phyloP scores from a whole-genome alignment of 768 basidiomycete genomes.

The Lentinula guzmanii region DNA sequence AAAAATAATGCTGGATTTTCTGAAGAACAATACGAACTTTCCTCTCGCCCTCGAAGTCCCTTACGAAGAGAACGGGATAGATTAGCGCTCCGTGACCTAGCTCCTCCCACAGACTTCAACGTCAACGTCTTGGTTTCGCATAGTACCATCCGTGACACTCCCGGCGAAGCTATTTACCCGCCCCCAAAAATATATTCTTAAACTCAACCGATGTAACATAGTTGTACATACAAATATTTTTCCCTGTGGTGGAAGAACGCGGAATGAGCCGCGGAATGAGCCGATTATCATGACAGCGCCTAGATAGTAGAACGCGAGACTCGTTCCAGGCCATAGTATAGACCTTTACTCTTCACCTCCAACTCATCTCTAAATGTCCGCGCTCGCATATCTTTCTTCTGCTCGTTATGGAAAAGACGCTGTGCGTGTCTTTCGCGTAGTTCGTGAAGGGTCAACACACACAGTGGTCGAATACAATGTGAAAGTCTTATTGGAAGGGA shows the following conservation, averaged over 20 bases:
- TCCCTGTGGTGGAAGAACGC: too few species aligned
- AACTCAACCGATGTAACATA: not conserved
- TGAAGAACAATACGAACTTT: not conserved
- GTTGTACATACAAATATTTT: not conserved
- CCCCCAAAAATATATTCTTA: not conserved
- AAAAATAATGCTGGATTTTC: not conserved
- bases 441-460: constrained; percentile 63
- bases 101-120: not conserved
- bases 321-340: too few species aligned
- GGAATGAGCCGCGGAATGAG: too few species aligned
- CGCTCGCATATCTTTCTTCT: constrained; percentile 21
- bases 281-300: too few species aligned
- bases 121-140: not conserved
- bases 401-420: constrained; percentile 88
- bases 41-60: not conserved
- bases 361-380: constrained; percentile 1
- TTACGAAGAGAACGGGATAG: not conserved
- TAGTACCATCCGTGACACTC: not conserved
- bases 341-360: not conserved
- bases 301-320: too few species aligned
- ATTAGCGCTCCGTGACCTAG: not conserved
- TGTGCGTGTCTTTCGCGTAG: constrained; percentile 81
- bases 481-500: constrained; percentile 74
- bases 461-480: constrained; percentile 84
- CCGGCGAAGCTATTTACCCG: not conserved